A percentile compares a stretch with the other conserved stretches of the same genome.
phyloP scores from a whole-genome alignment of 1,139 yeast genomes.

The Hyphopichia pseudoburtonii region DNA sequence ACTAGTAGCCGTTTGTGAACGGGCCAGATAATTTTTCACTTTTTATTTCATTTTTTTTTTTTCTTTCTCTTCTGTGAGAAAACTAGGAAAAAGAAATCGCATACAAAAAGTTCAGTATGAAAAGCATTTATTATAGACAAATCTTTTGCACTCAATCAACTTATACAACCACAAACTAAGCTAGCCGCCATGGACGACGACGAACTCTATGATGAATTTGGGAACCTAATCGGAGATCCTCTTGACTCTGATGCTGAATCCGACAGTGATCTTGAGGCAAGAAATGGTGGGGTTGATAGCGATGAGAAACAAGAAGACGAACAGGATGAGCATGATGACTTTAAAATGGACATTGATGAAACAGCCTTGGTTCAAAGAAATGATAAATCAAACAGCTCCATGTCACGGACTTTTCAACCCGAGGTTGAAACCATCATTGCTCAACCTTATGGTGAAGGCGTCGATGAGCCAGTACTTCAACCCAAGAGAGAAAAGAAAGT shows the following conservation, averaged over 20 bases:
- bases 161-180: background rate
- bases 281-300: constrained; percentile 11
- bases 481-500: constrained; percentile 49
- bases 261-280: constrained; percentile 7
- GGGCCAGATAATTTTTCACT: no score
- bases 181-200: constrained; percentile 44
- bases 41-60: background rate
- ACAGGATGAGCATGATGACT: constrained; percentile 10
- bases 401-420: constrained; percentile 40
- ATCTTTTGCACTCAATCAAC: no score
- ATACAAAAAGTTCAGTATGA: background rate
- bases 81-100: no score
- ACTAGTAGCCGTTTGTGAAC: no score
- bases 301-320: constrained; percentile 16
- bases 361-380: background rate
- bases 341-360: constrained; percentile 39
- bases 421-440: constrained; percentile 60
- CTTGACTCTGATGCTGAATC: constrained; percentile 46
- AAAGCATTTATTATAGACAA: no score
- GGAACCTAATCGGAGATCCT: constrained; percentile 64
- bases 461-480: constrained; percentile 63
- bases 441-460: constrained; percentile 13
- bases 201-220: constrained; percentile 79
- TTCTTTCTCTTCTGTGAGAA: no score
- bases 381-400: constrained; percentile 10